Base-by-base conservation (phyloP, 805 yeast genomes). In the Kodamaea kakaduensis region DNA sequence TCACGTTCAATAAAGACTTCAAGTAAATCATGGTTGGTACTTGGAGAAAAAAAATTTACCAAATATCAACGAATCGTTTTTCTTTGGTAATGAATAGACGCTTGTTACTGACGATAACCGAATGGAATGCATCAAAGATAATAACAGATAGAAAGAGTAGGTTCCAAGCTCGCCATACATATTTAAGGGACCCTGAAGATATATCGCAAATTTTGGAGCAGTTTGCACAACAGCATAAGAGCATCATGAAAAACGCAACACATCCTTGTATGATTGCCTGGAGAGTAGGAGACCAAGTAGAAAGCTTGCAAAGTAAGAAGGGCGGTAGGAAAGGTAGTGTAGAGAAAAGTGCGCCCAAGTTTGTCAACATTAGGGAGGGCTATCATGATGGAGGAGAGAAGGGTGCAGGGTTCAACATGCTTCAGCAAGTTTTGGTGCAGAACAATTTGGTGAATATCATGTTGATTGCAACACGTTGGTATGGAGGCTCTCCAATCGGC, bases 1-100 rank as follows among this genome's bases (percentile, higher is more conserved):
- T 85, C 45, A 89, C 96, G 58, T 84, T 89, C 36, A 88, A 65
- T 60, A 93, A 69, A 10, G 96, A 71, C 67, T 90, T 90, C 52
- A 90, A 75, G 64, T 86, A 87, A 36, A 90, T 78, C 98, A 90
- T 90, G 32, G 44, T 34, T 36, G 43, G 25, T 15, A 16, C 26
- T 17, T 12, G 19, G 9, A 24, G 10, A 18, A 17, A 24, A 27
- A 34, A 34, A 34, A 27, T 24, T 25, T 34, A 10, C 22, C 16
- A 14, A n/a, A 22, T 22, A 22, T 15, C 9, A 15, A 10, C 23
- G 21, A 13, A 29, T 12, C 15, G 32, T n/a, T 14, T 16, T 15
- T 17, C 27, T 23, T 20, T 12, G 15, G 32, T 5, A 29, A 19
- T 13, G 6, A 14, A 29, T n/a, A n/a, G 22, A 3, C 29, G 20